phyloP scores from a whole-genome alignment of 164 flowering plant genomes.

The Paratinospora sagittata region DNA sequence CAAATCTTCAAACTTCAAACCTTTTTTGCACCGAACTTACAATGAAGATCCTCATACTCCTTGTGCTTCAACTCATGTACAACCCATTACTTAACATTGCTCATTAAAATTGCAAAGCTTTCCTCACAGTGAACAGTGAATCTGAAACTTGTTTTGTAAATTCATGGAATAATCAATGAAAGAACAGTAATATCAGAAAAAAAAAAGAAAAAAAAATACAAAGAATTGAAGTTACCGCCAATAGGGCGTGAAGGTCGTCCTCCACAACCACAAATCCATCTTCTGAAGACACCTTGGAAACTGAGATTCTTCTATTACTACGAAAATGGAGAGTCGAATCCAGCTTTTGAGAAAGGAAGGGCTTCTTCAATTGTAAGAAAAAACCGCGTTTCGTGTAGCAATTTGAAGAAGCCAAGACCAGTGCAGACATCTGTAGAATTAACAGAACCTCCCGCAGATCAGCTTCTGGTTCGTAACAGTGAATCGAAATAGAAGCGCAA shows the following conservation, averaged over 20 bases:
- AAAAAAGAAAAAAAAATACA: too few species aligned
- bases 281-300: constrained; percentile 4
- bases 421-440: constrained; percentile 2
- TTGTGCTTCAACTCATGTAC: too few species aligned
- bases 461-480: too few species aligned
- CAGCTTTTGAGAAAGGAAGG: background rate
- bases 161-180: background rate
- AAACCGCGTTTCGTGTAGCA: background rate
- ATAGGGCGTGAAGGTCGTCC: constrained; percentile 29
- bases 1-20: too few species aligned
- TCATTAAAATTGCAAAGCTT: too few species aligned
- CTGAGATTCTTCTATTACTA: background rate
- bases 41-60: too few species aligned
- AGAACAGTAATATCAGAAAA: background rate
- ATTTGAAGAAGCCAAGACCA: background rate
- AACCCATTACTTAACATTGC: too few species aligned
- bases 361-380: constrained; percentile 1
- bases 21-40: too few species aligned
- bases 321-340: background rate
- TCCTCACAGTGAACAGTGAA: too few species aligned
- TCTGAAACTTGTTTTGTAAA: background rate
- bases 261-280: constrained; percentile 30
- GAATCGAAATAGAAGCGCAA: too few species aligned
- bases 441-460: too few species aligned
- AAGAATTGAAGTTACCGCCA: constrained; percentile 19